phyloP scores from a whole-genome alignment of 495 filamentous ascomycete species.

The Collariella sp. region DNA sequence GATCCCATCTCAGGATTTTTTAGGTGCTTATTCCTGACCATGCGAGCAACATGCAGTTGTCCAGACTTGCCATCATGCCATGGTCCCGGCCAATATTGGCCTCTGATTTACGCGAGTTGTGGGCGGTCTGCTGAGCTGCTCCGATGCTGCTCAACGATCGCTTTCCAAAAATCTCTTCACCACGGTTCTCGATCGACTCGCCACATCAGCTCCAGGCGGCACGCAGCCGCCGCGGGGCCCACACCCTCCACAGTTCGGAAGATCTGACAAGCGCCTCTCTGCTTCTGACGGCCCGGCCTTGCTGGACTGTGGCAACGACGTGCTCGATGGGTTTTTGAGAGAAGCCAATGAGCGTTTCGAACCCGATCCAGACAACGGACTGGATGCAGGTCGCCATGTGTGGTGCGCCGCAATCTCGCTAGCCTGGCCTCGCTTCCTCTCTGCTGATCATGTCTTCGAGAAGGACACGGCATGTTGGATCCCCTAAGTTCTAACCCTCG shows the following conservation, averaged over 20 bases:
- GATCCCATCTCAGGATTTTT: too few relatives aligned
- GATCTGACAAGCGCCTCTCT: background rate
- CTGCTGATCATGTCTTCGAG: background rate
- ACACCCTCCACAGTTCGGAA: background rate
- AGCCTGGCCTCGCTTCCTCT: background rate
- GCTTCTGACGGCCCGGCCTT: background rate
- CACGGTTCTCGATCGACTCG: too few relatives aligned
- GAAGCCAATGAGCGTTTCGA: background rate
- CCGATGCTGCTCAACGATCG: too few relatives aligned
- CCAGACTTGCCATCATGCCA: too few relatives aligned
- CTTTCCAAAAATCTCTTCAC: too few relatives aligned
- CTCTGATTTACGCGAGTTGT: too few relatives aligned
- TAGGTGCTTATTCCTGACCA: too few relatives aligned
- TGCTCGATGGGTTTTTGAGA: background rate
- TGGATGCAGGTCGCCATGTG: background rate
- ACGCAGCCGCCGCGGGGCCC: background rate
- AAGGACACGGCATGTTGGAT: background rate
- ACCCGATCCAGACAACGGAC: background rate
- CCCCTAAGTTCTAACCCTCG: background rate
- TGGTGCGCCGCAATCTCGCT: conserved; percentile 3
- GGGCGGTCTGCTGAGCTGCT: too few relatives aligned
- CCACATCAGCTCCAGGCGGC: background rate
- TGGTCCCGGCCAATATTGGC: too few relatives aligned
- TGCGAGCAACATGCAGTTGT: too few relatives aligned
- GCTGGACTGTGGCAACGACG: background rate